Percentiles rank a stretch among this genome's conserved stretches.
These are phyloP conservation scores for Parastagonospora avenae DNA, from an alignment of 2,329 filamentous ascomycete genomes.

Conservation along the genomic window DNA sequence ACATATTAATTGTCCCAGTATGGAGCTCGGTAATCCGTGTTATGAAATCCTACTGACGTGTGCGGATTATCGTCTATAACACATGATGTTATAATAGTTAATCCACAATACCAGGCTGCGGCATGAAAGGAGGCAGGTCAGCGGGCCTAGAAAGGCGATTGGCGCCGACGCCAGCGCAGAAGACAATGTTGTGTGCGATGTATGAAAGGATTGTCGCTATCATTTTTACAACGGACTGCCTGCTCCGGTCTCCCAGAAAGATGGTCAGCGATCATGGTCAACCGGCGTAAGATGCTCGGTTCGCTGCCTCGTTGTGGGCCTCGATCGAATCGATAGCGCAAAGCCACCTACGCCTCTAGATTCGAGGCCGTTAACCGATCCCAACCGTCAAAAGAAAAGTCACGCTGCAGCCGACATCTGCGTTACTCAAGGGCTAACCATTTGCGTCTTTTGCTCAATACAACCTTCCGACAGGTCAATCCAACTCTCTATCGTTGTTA, in stretches of 20 bases:
- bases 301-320: constrained; percentile 10
- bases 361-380: constrained; percentile 19
- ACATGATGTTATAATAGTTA: constrained; percentile 29
- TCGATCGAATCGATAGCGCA: constrained; percentile 8
- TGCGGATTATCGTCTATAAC: constrained; percentile 31
- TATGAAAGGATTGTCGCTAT: constrained; percentile 4
- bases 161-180: constrained; percentile 22
- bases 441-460: constrained; percentile 27
- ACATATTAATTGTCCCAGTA: constrained; percentile 34
- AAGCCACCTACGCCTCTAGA: constrained; percentile 10
- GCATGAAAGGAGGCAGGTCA: constrained; percentile 22
- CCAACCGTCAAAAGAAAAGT: constrained; percentile 20
- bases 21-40: constrained; percentile 36
- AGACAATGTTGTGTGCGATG: constrained; percentile 17
- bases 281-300: constrained; percentile 18
- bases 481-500: too few species aligned
- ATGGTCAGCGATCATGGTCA: constrained; percentile 13
- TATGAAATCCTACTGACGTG: constrained; percentile 29
- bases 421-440: constrained; percentile 26
- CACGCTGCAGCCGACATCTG: constrained; percentile 37
- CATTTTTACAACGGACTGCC: constrained; percentile 17
- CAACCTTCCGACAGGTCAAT: constrained; percentile 28
- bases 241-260: constrained; percentile 28
- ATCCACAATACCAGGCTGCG: constrained; percentile 25
- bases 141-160: constrained; percentile 26